Evolutionary conservation across 257 asterid genomes (phyloP).

Genomic region (Jacaranda copaia): DNA sequence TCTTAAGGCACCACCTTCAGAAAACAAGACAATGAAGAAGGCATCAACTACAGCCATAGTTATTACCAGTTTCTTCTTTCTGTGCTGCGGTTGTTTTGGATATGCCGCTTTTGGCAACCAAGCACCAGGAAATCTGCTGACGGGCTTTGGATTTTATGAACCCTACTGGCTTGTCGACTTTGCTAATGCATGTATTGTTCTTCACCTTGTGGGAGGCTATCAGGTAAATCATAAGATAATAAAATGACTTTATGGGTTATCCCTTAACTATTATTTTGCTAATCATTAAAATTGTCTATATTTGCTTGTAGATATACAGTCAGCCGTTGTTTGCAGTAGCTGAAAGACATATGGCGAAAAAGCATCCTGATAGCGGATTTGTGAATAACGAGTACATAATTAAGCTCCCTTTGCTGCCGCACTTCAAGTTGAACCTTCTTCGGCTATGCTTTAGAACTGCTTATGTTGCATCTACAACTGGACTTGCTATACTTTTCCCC

Average conservation of each 20-base stretch:
- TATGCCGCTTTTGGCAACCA: conserved; percentile 75
- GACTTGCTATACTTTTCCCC: conserved; percentile 59
- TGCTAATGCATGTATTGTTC: conserved; percentile 71
- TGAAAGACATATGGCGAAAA: conserved; percentile 48
- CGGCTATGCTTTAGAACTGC: conserved; percentile 69
- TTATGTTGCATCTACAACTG: conserved; percentile 66
- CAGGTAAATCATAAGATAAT: conserved; percentile 45
- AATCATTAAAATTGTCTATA: not conserved
- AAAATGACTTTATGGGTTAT: not conserved
- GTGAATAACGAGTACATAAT: conserved; percentile 47
- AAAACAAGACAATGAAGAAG: conserved; percentile 64
- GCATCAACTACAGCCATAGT: conserved; percentile 54
- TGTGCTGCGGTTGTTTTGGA: conserved; percentile 71
- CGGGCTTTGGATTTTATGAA: conserved; percentile 79
- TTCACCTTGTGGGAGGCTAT: conserved; percentile 75
- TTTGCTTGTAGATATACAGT: conserved; percentile 60
- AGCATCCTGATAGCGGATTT: conserved; percentile 46
- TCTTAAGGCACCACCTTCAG: conserved; percentile 55
- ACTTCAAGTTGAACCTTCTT: conserved; percentile 56
- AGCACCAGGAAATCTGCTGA: conserved; percentile 73
- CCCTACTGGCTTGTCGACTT: conserved; percentile 80
- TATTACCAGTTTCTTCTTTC: conserved; percentile 65
- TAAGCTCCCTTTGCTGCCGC: conserved; percentile 56
- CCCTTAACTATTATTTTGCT: not conserved
- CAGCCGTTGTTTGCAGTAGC: conserved; percentile 70